A percentile compares a stretch with the other conserved stretches of the same genome.
Evolutionary conservation across 1,284 basidiomycete species (phyloP).

Genomic region (Athelia psychrophila): DNA sequence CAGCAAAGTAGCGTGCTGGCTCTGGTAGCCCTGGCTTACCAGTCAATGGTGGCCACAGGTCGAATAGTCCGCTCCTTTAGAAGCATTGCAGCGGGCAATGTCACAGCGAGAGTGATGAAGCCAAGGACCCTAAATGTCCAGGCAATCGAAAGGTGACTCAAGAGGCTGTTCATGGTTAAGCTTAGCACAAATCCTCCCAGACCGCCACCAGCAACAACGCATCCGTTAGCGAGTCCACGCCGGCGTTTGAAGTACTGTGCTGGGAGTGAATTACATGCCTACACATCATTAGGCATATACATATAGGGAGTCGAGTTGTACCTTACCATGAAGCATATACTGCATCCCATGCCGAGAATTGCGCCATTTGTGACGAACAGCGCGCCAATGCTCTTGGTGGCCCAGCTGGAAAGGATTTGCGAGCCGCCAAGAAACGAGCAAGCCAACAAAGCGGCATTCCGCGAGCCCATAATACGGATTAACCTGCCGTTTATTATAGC

Average conservation of each 20-base stretch:
- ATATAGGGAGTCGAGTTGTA: too few relatives aligned
- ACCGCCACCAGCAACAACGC: conserved; percentile 29
- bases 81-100: conserved; percentile 27
- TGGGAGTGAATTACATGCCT: conserved; percentile 27
- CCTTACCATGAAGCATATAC: conserved; percentile 17
- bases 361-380: conserved; percentile 25
- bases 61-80: conserved; percentile 25
- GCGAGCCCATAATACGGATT: conserved; percentile 22
- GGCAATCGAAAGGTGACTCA: conserved; percentile 23
- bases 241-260: conserved; percentile 29
- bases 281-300: neutral
- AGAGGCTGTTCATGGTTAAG: conserved; percentile 24
- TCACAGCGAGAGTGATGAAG: conserved; percentile 19
- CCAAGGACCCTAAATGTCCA: conserved; percentile 35
- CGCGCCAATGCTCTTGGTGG: conserved; percentile 17
- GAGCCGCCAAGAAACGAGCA: conserved; percentile 22
- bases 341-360: conserved; percentile 17
- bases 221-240: conserved; percentile 29
- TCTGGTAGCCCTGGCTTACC: conserved; percentile 2
- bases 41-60: conserved; percentile 12
- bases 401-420: conserved; percentile 25
- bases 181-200: conserved; percentile 29
- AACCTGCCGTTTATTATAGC: conserved; percentile 25
- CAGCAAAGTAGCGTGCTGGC: too few relatives aligned
- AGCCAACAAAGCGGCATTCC: conserved; percentile 19